Percentiles rank a stretch among this genome's conserved stretches.
phyloP scores from a whole-genome alignment of 2,329 filamentous ascomycete genomes.

The Alternaria consortialis region DNA sequence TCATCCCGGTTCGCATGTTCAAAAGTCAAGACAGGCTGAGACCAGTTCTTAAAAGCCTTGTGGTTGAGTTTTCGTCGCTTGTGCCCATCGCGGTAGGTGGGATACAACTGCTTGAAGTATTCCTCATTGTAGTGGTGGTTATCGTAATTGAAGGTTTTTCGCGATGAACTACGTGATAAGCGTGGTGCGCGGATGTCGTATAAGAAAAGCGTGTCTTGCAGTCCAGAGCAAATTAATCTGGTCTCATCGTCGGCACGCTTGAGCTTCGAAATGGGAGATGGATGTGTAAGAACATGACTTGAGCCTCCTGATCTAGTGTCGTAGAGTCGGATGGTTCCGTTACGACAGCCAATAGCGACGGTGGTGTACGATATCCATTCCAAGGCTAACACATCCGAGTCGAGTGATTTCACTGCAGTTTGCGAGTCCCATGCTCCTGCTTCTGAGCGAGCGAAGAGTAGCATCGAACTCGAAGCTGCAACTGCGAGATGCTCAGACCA shows the following conservation, averaged over 20 bases:
- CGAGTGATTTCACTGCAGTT: constrained; percentile 12
- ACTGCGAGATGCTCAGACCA: constrained; percentile 43
- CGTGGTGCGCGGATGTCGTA: constrained; percentile 45
- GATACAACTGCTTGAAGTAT: constrained; percentile 24
- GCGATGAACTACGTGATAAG: neutral
- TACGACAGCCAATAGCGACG: constrained; percentile 44
- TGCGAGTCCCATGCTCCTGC: constrained; percentile 33
- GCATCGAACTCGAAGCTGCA: constrained; percentile 38
- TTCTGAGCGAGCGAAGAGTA: constrained; percentile 33
- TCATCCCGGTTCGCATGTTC: constrained; percentile 38
- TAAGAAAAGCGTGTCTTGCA: constrained; percentile 37
- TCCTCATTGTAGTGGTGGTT: constrained; percentile 27
- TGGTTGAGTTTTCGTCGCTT: constrained; percentile 26
- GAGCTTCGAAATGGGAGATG: constrained; percentile 32
- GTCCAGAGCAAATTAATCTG: constrained; percentile 38
- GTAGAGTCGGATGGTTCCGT: constrained; percentile 46
- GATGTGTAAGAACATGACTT: constrained; percentile 38
- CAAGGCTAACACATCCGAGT: constrained; percentile 44
- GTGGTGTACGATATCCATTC: constrained; percentile 46
- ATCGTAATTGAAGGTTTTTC: constrained; percentile 3
- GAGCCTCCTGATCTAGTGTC: constrained; percentile 41
- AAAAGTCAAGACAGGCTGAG: constrained; percentile 42
- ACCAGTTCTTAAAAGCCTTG: constrained; percentile 20
- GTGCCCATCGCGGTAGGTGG: constrained; percentile 11
- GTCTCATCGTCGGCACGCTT: constrained; percentile 39